These are phyloP conservation scores for Phaeomoniella chlamydospora DNA, from an alignment of 2,329 filamentous ascomycete species.

Conservation along the genomic window DNA sequence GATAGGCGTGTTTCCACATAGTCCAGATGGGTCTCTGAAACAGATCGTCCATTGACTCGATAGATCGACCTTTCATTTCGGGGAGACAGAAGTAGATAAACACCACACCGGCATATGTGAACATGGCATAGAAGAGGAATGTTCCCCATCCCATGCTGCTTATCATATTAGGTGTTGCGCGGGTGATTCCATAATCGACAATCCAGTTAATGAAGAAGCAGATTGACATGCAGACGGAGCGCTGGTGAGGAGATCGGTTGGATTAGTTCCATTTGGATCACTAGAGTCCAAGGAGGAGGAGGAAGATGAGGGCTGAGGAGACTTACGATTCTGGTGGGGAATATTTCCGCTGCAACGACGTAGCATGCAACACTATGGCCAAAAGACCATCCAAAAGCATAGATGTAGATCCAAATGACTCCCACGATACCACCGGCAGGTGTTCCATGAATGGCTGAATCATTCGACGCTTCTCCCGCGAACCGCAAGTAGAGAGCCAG, in stretches of 20 bases:
- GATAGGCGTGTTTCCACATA: no score
- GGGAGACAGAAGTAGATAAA: conserved; percentile 19
- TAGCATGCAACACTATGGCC: no score
- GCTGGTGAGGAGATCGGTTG: conserved; percentile 62
- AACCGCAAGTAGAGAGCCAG: conserved; percentile 21
- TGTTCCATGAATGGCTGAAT: no score
- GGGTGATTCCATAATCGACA: no score
- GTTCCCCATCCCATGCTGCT: conserved; percentile 32
- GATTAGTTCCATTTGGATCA: conserved; percentile 53
- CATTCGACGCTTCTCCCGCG: conserved; percentile 14
- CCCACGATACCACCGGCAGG: conserved; percentile 24
- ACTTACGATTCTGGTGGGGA: conserved; percentile 56
- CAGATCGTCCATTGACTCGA: conserved; percentile 20
- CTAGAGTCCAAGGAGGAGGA: conserved; percentile 58
- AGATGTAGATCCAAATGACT: no score
- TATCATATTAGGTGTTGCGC: conserved; percentile 53
- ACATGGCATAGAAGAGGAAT: conserved; percentile 19
- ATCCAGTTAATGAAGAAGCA: no score
- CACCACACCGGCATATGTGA: conserved; percentile 20
- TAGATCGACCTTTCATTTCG: conserved; percentile 16
- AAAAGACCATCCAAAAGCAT: no score
- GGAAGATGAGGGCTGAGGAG: conserved; percentile 56
- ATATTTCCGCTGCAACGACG: conserved; percentile 36
- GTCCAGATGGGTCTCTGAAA: conserved; percentile 17
- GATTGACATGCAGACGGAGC: no score